Base-by-base conservation (phyloP, 2,329 filamentous ascomycete genomes). In the Cladosporium sp. region DNA sequence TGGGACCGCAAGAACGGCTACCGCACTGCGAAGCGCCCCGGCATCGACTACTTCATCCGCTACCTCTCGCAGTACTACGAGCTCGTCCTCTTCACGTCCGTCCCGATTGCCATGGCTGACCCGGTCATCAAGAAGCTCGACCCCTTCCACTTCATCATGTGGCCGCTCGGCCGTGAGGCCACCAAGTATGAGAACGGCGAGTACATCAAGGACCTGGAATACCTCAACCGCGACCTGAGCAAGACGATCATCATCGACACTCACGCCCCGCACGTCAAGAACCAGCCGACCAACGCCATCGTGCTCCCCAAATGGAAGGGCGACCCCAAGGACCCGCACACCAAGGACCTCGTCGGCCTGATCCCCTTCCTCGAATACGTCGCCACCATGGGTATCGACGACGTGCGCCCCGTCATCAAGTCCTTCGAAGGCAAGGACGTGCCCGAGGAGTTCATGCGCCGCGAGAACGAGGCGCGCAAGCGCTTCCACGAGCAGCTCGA, bases 21-120 rank as follows among this genome's bases (percentile, higher is more conserved):
- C 90, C 84, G 92, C 61, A 80, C 95, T 56, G 93, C 93, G 28
- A 98, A 98, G 76, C 83, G 93, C 46, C 93, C 93, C 34, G 93
- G 93, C 43, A 82, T 95, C 56, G 93, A 98, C 74, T 98, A 98
- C 75, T 98, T 98, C 75, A 75, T 98, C 58, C 88, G 89, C 66
- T 98, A 98, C 70, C 80, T 98, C 45, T 92, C 88, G 72, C 91
- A 96, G 71, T 97, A 98, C 78, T 98, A 96, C 68, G 93, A 98
- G 71, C 78, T 98, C 51, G 93, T 97, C 49, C 83, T 98, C 59
- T 98, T 97, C 75, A 98, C 93, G 32, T 88, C 82, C 37, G 85
- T 93, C 43, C 90, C 92, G 0, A 89, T 84, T 65, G 84, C 83
- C 65, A 86, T 89, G 67, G 92, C 85, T 28, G 90, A 96, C 61